phyloP scores from a whole-genome alignment of 78 protist genomes.

The Dictyostelium intermedium region DNA sequence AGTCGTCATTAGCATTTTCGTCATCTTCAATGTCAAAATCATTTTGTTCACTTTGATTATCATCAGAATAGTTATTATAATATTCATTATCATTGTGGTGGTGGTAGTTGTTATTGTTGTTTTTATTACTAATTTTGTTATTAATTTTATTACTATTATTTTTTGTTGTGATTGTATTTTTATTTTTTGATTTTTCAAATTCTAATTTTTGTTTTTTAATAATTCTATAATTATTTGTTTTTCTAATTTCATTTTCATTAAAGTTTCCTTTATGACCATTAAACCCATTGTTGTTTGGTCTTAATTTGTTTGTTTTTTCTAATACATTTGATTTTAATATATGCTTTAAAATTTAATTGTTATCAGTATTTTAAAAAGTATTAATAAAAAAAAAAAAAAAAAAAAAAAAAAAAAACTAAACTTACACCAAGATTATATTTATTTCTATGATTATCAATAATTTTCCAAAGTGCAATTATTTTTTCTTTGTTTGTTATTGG shows the following conservation, averaged over 20 bases:
- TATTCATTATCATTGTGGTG: not conserved
- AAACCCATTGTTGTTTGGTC: not conserved
- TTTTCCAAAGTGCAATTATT: not conserved
- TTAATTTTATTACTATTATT: not conserved
- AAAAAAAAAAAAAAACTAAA: not conserved
- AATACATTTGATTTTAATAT: not conserved
- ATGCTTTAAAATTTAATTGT: too few species aligned
- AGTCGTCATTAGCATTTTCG: not conserved
- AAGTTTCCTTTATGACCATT: conserved; percentile 1
- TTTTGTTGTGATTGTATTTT: not conserved
- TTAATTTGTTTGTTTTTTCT: not conserved
- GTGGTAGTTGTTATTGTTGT: not conserved
- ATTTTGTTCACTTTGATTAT: not conserved
- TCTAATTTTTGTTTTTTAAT: not conserved
- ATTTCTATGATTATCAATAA: not conserved
- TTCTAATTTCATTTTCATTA: not conserved
- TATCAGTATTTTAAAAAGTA: not conserved
- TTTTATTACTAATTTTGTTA: not conserved
- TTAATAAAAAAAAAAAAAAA: not conserved
- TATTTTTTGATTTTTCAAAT: not conserved
- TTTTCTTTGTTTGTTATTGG: not conserved
- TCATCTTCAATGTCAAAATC: not conserved
- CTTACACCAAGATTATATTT: not conserved
- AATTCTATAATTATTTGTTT: not conserved
- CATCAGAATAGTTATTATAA: not conserved